Evolutionary conservation across 768 basidiomycete species (phyloP).

Genomic region (Scleroderma citrinum): DNA sequence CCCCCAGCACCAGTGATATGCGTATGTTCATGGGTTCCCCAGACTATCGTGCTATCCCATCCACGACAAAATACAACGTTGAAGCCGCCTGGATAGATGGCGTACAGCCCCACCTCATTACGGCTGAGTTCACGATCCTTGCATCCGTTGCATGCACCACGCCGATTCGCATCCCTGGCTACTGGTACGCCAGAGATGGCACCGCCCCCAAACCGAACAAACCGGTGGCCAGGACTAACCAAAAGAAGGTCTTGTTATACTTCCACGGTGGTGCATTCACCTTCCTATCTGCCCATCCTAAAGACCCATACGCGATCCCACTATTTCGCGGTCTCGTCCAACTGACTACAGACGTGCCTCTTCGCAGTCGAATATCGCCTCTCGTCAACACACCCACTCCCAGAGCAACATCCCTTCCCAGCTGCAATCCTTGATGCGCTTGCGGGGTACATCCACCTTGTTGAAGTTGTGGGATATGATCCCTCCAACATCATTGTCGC

Average conservation of each 20-base stretch:
- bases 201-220: conserved; percentile 1
- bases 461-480: conserved; percentile 22
- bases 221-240: background rate
- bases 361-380: conserved; percentile 29
- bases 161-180: conserved; percentile 22
- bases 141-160: conserved; percentile 12
- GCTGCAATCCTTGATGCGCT: conserved; percentile 34
- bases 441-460: conserved; percentile 32
- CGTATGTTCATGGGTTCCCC: background rate
- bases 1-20: background rate
- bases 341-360: conserved; percentile 1
- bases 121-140: conserved; percentile 17
- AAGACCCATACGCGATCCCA: background rate
- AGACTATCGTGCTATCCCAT: background rate
- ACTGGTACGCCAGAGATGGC: conserved; percentile 15
- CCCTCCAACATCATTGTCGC: conserved; percentile 29
- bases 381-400: conserved; percentile 15
- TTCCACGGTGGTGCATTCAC: conserved; percentile 3
- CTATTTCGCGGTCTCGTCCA: background rate
- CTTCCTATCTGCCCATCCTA: background rate
- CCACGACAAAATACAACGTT: background rate
- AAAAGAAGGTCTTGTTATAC: background rate
- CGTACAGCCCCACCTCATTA: conserved; percentile 16
- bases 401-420: conserved; percentile 27
- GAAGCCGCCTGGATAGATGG: conserved; percentile 25